Base-by-base conservation (phyloP, 208 protist species). In the Angomonas desouzai region DNA sequence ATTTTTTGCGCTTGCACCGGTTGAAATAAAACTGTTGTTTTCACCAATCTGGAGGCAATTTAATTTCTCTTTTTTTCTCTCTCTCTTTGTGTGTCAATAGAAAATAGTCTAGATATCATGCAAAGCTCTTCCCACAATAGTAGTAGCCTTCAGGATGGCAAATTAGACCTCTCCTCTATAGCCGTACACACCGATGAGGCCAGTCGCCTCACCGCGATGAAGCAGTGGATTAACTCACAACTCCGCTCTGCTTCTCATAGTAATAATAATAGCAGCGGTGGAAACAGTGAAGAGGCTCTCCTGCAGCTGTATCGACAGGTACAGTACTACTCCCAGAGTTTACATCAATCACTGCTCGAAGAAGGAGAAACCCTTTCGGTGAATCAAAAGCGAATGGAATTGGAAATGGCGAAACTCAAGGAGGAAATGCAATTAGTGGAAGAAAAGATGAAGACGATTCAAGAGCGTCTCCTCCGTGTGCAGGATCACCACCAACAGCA, bases 401-500 rank as follows among this genome's bases (percentile, higher is more conserved):
- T 16, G 45, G 45, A 51, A 51, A 23, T 51, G 45, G 18, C n/a
- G 18, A 51, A 51, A 51, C 10, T 51, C 18, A 51, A 51, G 20
- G 45, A 51, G 20, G 45, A 51, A 23, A 51, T 51, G 45, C 18
- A 13, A 13, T 23, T 51, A 27, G 45, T 51, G 45, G 45, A 51
- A 23, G 45, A 51, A 23, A 51, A 51, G 45, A 23, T 51, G n/a
- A 51, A 51, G n/a, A 51, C n/a, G 45, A 51, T 51, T 13, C 45
- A 51, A 23, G 45, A 51, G 18, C 18, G 18, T 13, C 4, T 51
- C n/a, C 45, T 51, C 6, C 10, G n/a, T 6, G 45, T 51, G 20
- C 45, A 51, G n/a, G 18, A 13, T 6, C 20, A 13, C 6, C 18
- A 4, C n/a, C 9, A 51, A 13, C 10, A 23, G 6, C 6, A 43